A percentile compares a stretch with the other conserved stretches of the same genome.
These are phyloP conservation scores for Hypoxylon sp. DNA, from an alignment of 2,329 filamentous ascomycete genomes.

Conservation along the genomic window DNA sequence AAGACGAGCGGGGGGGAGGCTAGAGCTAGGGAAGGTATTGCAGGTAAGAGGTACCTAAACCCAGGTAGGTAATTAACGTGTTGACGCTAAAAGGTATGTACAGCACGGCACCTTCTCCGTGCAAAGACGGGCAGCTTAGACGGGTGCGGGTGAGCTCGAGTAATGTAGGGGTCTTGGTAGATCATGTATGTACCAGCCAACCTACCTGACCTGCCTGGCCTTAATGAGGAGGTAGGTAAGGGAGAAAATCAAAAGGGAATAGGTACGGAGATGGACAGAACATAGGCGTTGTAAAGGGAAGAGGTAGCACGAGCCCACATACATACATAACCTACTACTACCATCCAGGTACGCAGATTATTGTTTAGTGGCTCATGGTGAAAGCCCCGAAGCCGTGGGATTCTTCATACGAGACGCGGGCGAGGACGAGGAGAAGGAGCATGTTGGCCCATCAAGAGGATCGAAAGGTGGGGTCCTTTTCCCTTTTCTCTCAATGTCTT, in stretches of 20 bases:
- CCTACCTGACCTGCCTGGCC: slow-evolving; percentile 16
- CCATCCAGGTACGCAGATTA: not conserved
- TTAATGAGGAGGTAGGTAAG: slow-evolving; percentile 4
- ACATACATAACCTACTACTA: slow-evolving; percentile 12
- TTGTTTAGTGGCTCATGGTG: slow-evolving; percentile 32
- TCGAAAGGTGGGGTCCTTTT: slow-evolving; percentile 40
- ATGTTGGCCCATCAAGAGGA: slow-evolving; percentile 42
- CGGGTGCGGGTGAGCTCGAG: slow-evolving; percentile 20
- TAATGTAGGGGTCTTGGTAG: slow-evolving; percentile 35
- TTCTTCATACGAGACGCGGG: slow-evolving; percentile 32
- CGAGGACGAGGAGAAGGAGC: slow-evolving; percentile 32
- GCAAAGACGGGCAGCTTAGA: slow-evolving; percentile 4
- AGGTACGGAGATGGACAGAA: slow-evolving; percentile 2
- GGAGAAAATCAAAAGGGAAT: slow-evolving; percentile 14
- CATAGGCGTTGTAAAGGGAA: not conserved
- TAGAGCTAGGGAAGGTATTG: slow-evolving; percentile 28
- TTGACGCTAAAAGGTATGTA: slow-evolving; percentile 26
- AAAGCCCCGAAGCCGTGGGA: slow-evolving; percentile 31
- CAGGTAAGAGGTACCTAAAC: slow-evolving; percentile 21
- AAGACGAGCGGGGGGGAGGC: slow-evolving; percentile 28
- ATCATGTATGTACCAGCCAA: slow-evolving; percentile 26
- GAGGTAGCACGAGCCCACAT: slow-evolving; percentile 26
- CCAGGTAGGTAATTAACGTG: slow-evolving; percentile 21
- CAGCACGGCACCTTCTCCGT: slow-evolving; percentile 23
- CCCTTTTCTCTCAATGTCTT: slow-evolving; percentile 35